Percentiles rank a stretch among this genome's conserved stretches.
These are phyloP conservation scores for Cyclospora cayetanensis DNA, from an alignment of 169 alveolate species.

Conservation along the genomic window DNA sequence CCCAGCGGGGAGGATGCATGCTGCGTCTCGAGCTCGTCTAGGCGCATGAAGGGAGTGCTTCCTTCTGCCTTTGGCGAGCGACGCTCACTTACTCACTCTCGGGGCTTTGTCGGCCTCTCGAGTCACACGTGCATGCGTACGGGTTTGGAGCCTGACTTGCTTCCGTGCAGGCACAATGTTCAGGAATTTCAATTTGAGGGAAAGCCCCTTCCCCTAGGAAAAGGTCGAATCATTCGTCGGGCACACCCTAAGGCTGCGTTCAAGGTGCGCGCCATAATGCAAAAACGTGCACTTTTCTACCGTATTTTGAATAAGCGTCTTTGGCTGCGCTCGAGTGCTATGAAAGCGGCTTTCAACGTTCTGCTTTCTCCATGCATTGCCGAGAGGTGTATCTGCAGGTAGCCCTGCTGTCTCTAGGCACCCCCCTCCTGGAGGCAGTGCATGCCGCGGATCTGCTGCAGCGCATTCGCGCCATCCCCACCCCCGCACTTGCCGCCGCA, in stretches of 20 bases:
- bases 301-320: no score
- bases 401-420: conserved; percentile 66
- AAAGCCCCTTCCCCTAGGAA: conserved; percentile 41
- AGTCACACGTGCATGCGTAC: neutral
- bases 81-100: no score
- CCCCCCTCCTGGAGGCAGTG: conserved; percentile 63
- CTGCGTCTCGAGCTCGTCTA: no score
- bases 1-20: no score
- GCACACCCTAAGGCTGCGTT: conserved; percentile 26
- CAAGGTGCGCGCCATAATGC: no score
- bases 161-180: conserved; percentile 22
- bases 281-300: no score
- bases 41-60: no score
- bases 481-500: neutral
- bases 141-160: neutral
- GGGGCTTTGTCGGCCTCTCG: no score
- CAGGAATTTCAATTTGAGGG: conserved; percentile 45
- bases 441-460: conserved; percentile 6
- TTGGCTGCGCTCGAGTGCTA: no score
- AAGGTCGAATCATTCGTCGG: conserved; percentile 42
- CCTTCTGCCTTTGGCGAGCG: no score
- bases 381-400: conserved; percentile 1
- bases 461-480: neutral
- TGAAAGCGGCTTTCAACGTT: no score
- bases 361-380: neutral